These are phyloP conservation scores for Alisma plantagoaquatica DNA, from an alignment of 106 monocot species.

Conservation along the genomic window DNA sequence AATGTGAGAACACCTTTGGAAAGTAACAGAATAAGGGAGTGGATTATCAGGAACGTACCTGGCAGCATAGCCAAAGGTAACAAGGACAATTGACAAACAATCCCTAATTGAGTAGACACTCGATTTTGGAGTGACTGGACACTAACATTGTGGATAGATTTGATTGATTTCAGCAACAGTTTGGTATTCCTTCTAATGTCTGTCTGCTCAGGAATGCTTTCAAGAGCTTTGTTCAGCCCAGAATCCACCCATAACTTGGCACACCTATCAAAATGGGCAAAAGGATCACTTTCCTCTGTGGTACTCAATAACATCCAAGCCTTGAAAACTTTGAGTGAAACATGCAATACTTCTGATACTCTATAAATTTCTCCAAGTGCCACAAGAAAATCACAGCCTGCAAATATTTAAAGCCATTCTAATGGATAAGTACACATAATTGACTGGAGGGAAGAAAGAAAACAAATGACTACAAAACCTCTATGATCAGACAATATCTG, in stretches of 20 bases:
- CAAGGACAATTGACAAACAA: constrained; percentile 40
- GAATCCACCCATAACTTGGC: constrained; percentile 30
- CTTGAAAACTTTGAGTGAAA: constrained; percentile 36
- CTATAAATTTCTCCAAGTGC: constrained; percentile 73
- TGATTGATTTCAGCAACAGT: constrained; percentile 33
- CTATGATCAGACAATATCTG: constrained; percentile 21
- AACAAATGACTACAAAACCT: too few relatives aligned
- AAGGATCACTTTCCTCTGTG: constrained; percentile 10
- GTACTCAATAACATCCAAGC: constrained; percentile 44
- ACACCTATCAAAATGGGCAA: constrained; percentile 21
- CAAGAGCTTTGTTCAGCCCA: constrained; percentile 38
- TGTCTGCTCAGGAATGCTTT: constrained; percentile 10
- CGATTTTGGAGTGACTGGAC: constrained; percentile 7
- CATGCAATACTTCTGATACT: constrained; percentile 35
- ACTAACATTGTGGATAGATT: constrained; percentile 18
- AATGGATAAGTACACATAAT: too few relatives aligned
- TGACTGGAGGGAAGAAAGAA: too few relatives aligned
- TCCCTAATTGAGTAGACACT: neutral
- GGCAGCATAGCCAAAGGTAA: constrained; percentile 28
- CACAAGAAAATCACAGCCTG: constrained; percentile 52
- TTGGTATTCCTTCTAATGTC: constrained; percentile 17
- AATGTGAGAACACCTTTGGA: too few relatives aligned
- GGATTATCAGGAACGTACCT: constrained; percentile 42
- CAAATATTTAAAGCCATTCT: too few relatives aligned
- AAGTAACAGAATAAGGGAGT: too few relatives aligned